Base-by-base conservation (phyloP, 2,329 filamentous ascomycete genomes). In the Paecilomyces dactylethromorphus region DNA sequence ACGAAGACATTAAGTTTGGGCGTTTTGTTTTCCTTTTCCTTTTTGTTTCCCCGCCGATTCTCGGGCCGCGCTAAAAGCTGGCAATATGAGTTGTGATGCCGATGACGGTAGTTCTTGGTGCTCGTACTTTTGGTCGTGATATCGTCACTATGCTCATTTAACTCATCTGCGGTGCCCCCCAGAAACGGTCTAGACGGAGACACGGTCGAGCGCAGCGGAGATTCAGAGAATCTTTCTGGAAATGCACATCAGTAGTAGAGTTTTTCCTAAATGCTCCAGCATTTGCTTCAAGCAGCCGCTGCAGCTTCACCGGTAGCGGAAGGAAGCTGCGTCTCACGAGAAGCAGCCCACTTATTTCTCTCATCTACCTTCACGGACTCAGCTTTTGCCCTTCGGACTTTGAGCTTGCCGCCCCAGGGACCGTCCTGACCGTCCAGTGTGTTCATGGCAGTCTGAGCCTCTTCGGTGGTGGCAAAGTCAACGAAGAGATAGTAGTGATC, bases 401-500 rank as follows among this genome's bases (percentile, higher is more conserved):
- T 69, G 49, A 79, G 61, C 11, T 65, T 67, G 33, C 67, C 66
- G 22, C 75, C 75, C 76, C 76, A 78, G 4, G 74, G 72, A 2
- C 74, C 73, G 54, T 71, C 66, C 54, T 68, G 65, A 3, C 76
- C 75, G 51, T 75, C 72, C 51, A 84, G 60, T 1, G 72, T 72
- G 7, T 76, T 66, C 59, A 83, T 76, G 22, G 84, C 85, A 10
- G 71, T 71, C 33, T 79, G 70, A 0, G 83, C 84, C 61, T 87
- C 81, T 56, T 84, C 79, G 0, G 74, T 68, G 5, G 78, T 82
- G 54, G 74, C 76, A 58, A 88, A 81, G 65, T 88, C 85, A n/a
- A 88, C 83, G 60, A 88, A 88, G 64, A 84, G 84, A 70, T 85
- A 88, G 71, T 87, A 82, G 66, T 85, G 79, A 62, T 84, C 81